A percentile compares a stretch with the other conserved stretches of the same genome.
Conservation (phyloP, 176 grass and related monocot genomes). For the Bolboschoenus planiculmis region DNA sequence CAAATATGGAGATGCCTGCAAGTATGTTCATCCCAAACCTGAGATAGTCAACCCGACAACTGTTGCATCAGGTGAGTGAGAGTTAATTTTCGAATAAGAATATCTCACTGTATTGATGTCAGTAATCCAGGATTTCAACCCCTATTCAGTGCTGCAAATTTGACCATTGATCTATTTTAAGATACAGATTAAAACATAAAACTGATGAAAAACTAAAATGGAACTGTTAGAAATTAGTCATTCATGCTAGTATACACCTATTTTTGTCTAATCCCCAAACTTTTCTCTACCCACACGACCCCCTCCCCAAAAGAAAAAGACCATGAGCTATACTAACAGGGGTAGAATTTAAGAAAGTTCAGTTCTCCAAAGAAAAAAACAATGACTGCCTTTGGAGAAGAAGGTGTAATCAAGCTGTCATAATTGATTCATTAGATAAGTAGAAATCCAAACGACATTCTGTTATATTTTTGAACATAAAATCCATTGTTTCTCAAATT, state of each 20-base stretch:
- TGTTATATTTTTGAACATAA: neutral
- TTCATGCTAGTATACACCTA: neutral
- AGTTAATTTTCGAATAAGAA: neutral
- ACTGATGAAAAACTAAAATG: neutral
- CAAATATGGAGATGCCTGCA: constrained; percentile 67
- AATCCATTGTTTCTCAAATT: neutral
- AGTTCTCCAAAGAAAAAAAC: neutral
- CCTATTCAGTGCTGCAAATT: neutral
- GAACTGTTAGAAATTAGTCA: neutral
- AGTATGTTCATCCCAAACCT: constrained; percentile 69
- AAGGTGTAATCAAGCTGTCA: neutral
- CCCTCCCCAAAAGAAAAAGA: neutral
- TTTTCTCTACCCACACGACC: neutral
- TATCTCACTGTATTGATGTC: neutral
- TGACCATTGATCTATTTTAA: neutral
- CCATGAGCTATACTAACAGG: too few species aligned
- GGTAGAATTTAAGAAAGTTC: neutral
- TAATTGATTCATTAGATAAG: neutral
- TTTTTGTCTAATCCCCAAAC: neutral
- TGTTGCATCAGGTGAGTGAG: constrained; percentile 32
- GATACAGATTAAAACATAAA: neutral
- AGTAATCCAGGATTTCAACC: neutral
- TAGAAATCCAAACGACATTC: neutral
- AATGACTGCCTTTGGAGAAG: neutral
- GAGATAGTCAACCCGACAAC: constrained; percentile 18